Percentiles rank a stretch among this genome's conserved stretches.
These are phyloP conservation scores for Choiromyces venosus DNA, from an alignment of 495 filamentous ascomycete species.

Conservation along the genomic window DNA sequence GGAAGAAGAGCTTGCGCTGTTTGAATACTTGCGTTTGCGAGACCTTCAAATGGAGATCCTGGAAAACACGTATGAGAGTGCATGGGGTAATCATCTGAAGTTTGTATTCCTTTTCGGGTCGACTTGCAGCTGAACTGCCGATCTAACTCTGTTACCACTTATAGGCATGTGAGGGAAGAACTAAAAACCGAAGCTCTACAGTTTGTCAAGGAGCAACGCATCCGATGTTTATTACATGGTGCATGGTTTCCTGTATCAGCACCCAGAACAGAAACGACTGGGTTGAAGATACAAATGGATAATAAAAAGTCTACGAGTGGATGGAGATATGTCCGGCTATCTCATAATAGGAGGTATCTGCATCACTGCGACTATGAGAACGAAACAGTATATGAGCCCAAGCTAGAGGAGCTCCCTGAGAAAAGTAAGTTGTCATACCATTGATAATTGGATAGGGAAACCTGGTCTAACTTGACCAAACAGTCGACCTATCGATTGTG, in stretches of 20 bases:
- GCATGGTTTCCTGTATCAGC: slow-evolving; percentile 74
- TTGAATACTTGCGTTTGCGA: slow-evolving; percentile 68
- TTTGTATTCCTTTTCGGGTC: slow-evolving; percentile 7
- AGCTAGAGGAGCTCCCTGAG: slow-evolving; percentile 65
- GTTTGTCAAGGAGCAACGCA: slow-evolving; percentile 93
- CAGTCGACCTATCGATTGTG: slow-evolving; percentile 79
- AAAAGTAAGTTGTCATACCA: slow-evolving; percentile 54
- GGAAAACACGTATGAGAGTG: slow-evolving; percentile 85
- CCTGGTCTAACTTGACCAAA: slow-evolving; percentile 12
- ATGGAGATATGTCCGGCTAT: slow-evolving; percentile 81
- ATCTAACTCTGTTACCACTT: not conserved
- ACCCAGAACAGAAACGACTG: slow-evolving; percentile 44
- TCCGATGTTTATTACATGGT: slow-evolving; percentile 83
- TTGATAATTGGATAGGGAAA: not conserved
- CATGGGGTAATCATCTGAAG: slow-evolving; percentile 81
- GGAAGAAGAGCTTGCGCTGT: slow-evolving; percentile 79
- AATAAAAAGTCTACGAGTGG: slow-evolving; percentile 32
- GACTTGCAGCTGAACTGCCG: slow-evolving; percentile 13
- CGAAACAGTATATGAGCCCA: slow-evolving; percentile 59
- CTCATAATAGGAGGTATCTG: slow-evolving; percentile 82
- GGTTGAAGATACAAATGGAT: slow-evolving; percentile 39
- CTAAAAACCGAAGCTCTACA: slow-evolving; percentile 85
- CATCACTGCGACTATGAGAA: slow-evolving; percentile 85
- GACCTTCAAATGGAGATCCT: slow-evolving; percentile 93
- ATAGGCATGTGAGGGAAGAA: slow-evolving; percentile 80